Evolutionary conservation across 306 rosid genomes (phyloP).

Genomic region (Bauhinia variegata): DNA sequence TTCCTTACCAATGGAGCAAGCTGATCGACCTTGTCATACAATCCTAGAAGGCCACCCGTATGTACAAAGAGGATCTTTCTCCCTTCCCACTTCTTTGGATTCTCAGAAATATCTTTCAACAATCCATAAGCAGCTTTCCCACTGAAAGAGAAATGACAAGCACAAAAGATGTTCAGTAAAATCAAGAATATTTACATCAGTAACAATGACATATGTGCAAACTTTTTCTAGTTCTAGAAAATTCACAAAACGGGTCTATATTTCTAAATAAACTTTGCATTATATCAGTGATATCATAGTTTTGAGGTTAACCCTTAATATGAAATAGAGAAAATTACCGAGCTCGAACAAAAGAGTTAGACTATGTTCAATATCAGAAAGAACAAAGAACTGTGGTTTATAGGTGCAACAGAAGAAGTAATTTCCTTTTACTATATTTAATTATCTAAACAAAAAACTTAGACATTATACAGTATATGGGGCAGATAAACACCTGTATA

Average conservation of each 20-base stretch:
- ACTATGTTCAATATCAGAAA: background rate
- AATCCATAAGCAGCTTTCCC: constrained; percentile 84
- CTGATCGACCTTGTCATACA: constrained; percentile 87
- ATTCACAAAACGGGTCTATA: background rate
- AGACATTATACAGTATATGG: constrained; percentile 1
- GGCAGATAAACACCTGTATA: constrained; percentile 68
- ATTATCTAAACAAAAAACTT: constrained; percentile 26
- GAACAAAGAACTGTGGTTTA: constrained; percentile 4
- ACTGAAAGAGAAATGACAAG: constrained; percentile 46
- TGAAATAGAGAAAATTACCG: constrained; percentile 15
- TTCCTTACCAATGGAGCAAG: constrained; percentile 66
- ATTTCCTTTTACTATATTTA: background rate
- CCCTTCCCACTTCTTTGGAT: constrained; percentile 94
- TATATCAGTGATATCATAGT: constrained; percentile 11
- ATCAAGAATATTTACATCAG: constrained; percentile 1
- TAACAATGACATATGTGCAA: background rate
- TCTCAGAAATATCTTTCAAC: constrained; percentile 72
- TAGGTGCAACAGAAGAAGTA: constrained; percentile 12
- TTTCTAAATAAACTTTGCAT: constrained; percentile 3
- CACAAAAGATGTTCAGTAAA: constrained; percentile 10
- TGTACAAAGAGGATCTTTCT: constrained; percentile 89
- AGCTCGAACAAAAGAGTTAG: constrained; percentile 12
- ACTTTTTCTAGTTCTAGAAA: too few species aligned
- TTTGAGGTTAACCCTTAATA: constrained; percentile 17
- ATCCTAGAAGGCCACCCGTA: constrained; percentile 90